These are phyloP conservation scores for Metschnikowia lachancei DNA, from an alignment of 805 yeast species.

Conservation along the genomic window DNA sequence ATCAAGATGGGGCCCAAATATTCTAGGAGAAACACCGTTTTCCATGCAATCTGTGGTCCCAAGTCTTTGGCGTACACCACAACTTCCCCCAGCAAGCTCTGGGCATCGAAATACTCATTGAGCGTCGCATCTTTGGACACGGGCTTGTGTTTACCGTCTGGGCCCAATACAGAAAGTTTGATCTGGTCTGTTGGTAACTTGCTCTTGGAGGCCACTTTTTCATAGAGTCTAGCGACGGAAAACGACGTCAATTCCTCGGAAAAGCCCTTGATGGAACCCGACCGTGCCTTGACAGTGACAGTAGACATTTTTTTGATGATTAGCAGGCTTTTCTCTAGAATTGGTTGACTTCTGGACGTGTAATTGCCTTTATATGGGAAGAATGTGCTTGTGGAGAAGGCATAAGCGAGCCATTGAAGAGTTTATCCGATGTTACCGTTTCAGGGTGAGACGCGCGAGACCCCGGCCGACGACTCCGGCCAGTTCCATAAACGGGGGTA, in stretches of 20 bases:
- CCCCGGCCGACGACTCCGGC: conserved; percentile 1
- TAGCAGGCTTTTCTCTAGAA: too few relatives aligned
- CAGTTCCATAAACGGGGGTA: conserved; percentile 1
- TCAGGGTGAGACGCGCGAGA: conserved; percentile 1
- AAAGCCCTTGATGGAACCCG: conserved; percentile 52
- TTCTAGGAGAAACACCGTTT: conserved; percentile 83
- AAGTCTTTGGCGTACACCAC: conserved; percentile 74
- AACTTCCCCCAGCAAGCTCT: conserved; percentile 40
- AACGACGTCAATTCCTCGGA: conserved; percentile 34
- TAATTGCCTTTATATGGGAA: background rate
- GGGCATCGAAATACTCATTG: conserved; percentile 35
- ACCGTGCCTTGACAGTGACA: conserved; percentile 57
- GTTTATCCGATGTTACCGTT: background rate
- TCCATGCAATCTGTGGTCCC: conserved; percentile 93
- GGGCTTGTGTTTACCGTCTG: conserved; percentile 38
- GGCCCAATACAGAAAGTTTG: conserved; percentile 26
- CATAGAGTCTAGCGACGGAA: conserved; percentile 42
- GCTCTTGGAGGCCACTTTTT: conserved; percentile 45
- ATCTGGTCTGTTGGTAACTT: conserved; percentile 33
- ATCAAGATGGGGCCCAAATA: conserved; percentile 85
- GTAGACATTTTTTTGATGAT: conserved; percentile 35
- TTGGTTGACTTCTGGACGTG: too few relatives aligned
- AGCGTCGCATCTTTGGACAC: conserved; percentile 42
- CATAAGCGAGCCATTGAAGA: too few relatives aligned
- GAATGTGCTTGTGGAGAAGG: background rate